Base-by-base conservation (phyloP, 202 grass and related monocot genomes). In the Bolboschoenoplectus hybrid region DNA sequence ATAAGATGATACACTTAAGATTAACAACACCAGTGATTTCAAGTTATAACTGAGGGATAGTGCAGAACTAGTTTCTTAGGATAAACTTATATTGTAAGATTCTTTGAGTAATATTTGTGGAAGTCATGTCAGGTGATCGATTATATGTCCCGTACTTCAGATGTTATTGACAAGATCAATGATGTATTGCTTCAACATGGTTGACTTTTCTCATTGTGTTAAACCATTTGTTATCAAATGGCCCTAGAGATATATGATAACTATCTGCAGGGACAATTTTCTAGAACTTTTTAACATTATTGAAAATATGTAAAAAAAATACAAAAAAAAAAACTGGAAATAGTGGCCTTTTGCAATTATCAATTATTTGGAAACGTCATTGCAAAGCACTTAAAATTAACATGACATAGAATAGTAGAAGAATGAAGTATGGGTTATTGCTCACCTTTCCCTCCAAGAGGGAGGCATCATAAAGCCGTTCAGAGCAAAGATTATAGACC, bases 401-500 rank as follows among this genome's bases (percentile, higher is more conserved):
- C 34, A 67, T 67, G 20, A 78, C 53, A 68, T 34, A 85, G 55
- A 52, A 61, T 65, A 50, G 68, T 56, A 39, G 16, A 70, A 72
- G 3, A 6, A 41, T 12, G 71, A 58, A 63, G 26, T 79, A 91
- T 51, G 2, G 20, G 14, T 26, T 80, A 70, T 53, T 75, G 75
- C 11, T 34, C 60, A 99, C 97, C 93, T 99, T 99, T 91, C 97
- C 97, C 87, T 99, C 97, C 87, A 99, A 95, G 53, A 99, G 92
- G n/a, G 97, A 99, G 71, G 97, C 91, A 75, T 99, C 97, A 84
- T 99, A 99, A 26, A 99, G 82, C 88, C 97, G 88, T 88, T 99
- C 97, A 14, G 97, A 99, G 63, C 97, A 99, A 65, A 99, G 97
- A 79, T 99, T 99, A 84, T 99, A 99, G 38, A 99, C 97, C 87